phyloP scores from a whole-genome alignment of 129 eudicot genomes.

The Helianthus annuus region HanXRQr2.0-SUNRISE NC_035433.2:122240669-122241168 shows the following conservation, averaged over 20 bases:
- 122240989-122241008: slow-evolving; percentile 96
- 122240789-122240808: too few species aligned
- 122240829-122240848: too few species aligned
- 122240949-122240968: slow-evolving; percentile 96
- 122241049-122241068: background rate
- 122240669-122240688: too few species aligned
- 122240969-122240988: slow-evolving; percentile 91
- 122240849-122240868: too few species aligned
- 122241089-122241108: slow-evolving; percentile 4
- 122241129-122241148: slow-evolving; percentile 88
- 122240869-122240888: background rate
- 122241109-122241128: slow-evolving; percentile 98
- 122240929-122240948: slow-evolving; percentile 88
- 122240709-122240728: too few species aligned
- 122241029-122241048: slow-evolving; percentile 13
- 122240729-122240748: too few species aligned
- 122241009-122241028: slow-evolving; percentile 34
- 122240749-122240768: too few species aligned
- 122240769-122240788: too few species aligned
- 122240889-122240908: slow-evolving; percentile 20
- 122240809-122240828: too few species aligned
- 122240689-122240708: too few species aligned
- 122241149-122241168: slow-evolving; percentile 97
- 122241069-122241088: background rate
- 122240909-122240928: slow-evolving; percentile 96